Conservation (phyloP, 768 basidiomycete genomes). For the Collybiopsis confluens region DNA sequence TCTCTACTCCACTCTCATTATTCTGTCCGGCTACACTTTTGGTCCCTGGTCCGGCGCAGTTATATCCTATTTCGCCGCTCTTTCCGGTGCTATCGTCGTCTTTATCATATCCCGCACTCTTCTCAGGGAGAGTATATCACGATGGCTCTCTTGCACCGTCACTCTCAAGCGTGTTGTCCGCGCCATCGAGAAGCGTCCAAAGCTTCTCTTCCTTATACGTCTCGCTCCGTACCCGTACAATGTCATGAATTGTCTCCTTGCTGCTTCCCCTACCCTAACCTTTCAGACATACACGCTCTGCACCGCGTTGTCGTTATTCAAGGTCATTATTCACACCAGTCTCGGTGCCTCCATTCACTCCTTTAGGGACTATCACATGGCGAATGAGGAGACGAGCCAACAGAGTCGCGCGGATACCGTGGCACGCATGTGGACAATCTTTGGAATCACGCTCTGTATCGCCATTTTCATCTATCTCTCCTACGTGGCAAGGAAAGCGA, state of each 20-base stretch:
- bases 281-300: slow-evolving; percentile 74
- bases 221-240: slow-evolving; percentile 92
- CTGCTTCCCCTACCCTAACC: slow-evolving; percentile 78
- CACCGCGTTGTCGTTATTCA: slow-evolving; percentile 82
- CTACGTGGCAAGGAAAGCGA: slow-evolving; percentile 67
- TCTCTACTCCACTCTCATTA: slow-evolving; percentile 89
- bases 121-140: slow-evolving; percentile 65
- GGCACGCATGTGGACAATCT: slow-evolving; percentile 59
- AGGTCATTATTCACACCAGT: slow-evolving; percentile 87
- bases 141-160: slow-evolving; percentile 65
- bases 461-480: slow-evolving; percentile 78
- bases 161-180: slow-evolving; percentile 78
- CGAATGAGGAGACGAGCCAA: slow-evolving; percentile 21
- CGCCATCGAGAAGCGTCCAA: slow-evolving; percentile 84
- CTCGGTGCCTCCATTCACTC: slow-evolving; percentile 83
- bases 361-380: slow-evolving; percentile 63
- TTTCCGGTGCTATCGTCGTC: slow-evolving; percentile 79
- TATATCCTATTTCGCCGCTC: slow-evolving; percentile 83
- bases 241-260: slow-evolving; percentile 92
- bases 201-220: slow-evolving; percentile 86
- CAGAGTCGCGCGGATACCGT: slow-evolving; percentile 36
- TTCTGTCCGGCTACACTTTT: slow-evolving; percentile 88
- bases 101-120: slow-evolving; percentile 76
- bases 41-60: slow-evolving; percentile 80
- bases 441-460: slow-evolving; percentile 67